Evolutionary conservation across 2,329 filamentous ascomycete species (phyloP), one percentile per base, ranked within the genome.

Genomic region (Fusarium sarcochroum): DNA sequence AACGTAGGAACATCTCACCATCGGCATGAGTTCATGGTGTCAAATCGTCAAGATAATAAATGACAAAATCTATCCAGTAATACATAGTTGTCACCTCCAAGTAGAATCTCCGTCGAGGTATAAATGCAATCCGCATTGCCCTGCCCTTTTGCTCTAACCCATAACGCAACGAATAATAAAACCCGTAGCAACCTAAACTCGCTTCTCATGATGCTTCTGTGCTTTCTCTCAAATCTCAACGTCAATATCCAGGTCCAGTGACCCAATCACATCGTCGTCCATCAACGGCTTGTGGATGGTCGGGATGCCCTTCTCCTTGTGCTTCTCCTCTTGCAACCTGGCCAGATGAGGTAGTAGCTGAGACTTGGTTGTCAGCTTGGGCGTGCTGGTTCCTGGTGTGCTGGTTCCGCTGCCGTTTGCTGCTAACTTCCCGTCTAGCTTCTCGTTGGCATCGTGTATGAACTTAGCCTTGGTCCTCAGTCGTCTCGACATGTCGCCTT

Each of bases 231-330:
- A 93, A 72, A 97, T 93, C 71, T 97, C 94, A 73, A 97, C 90
- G 72, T 98, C 95, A 77, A 98, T 93, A 27, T 93, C 95, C 73
- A 98, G 82, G 77, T 98, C 96, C 83, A 98, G 83, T 25, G 90
- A 87, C 2, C 91, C 94, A 78, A 98, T 95, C 57, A 98, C 91
- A 76, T 98, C 96, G 76, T 98, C 96, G 66, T 97, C 94, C 84
- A 92, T 91, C 58, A 94, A 87, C 30, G 91, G 90, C 80, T 92
- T 90, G 75, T 95, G 92, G 48, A 93, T 91, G 14, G 89, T 89
- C 5, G 88, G 86, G 63, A 90, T 79, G 14, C 86, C 86, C 73
- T 87, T 89, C 79, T 89, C 85, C 59, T 80, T 80, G 65, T 82
- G 82, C 73, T 83, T 83, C 79, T 85, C 84, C 67, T 83, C 80